phyloP scores from a whole-genome alignment of 192 early-diverging fungal genomes.

The Coemansia umbellata region DNA sequence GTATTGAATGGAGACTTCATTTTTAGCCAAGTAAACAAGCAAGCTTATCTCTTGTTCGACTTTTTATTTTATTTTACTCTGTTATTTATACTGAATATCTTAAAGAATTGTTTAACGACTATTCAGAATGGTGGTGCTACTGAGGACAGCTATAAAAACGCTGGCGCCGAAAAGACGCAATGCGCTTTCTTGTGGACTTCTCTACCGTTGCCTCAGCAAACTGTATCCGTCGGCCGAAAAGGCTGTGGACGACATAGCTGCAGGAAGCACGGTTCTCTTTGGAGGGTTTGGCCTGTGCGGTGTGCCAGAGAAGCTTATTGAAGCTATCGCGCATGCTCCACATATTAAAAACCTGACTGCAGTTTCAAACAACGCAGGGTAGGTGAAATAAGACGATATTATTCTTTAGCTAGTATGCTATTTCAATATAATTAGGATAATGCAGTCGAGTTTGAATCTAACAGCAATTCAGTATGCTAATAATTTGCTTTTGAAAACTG shows the following conservation, averaged over 20 bases:
- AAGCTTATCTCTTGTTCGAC: too few relatives aligned
- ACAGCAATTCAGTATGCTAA: too few relatives aligned
- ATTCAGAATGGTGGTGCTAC: background rate
- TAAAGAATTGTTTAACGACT: too few relatives aligned
- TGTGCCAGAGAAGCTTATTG: slow-evolving; percentile 68
- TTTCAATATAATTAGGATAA: too few relatives aligned
- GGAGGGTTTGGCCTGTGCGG: slow-evolving; percentile 74
- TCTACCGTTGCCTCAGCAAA: slow-evolving; percentile 42
- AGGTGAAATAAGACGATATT: slow-evolving; percentile 10
- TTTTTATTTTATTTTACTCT: too few relatives aligned
- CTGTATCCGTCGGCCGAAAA: slow-evolving; percentile 57
- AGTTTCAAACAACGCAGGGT: slow-evolving; percentile 54
- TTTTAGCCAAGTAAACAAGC: too few relatives aligned
- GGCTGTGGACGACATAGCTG: slow-evolving; percentile 59
- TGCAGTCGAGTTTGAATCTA: too few relatives aligned
- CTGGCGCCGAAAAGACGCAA: background rate
- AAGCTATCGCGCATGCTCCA: slow-evolving; percentile 15
- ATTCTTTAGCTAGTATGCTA: too few relatives aligned
- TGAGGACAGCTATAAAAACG: background rate
- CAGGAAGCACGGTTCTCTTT: slow-evolving; percentile 62
- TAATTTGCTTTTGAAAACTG: background rate
- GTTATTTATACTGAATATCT: too few relatives aligned
- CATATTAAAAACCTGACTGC: slow-evolving; percentile 45
- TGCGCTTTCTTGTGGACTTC: background rate
- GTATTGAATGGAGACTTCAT: too few relatives aligned